phyloP scores from a whole-genome alignment of 306 rosid genomes.

The Quercus cerris region DNA sequence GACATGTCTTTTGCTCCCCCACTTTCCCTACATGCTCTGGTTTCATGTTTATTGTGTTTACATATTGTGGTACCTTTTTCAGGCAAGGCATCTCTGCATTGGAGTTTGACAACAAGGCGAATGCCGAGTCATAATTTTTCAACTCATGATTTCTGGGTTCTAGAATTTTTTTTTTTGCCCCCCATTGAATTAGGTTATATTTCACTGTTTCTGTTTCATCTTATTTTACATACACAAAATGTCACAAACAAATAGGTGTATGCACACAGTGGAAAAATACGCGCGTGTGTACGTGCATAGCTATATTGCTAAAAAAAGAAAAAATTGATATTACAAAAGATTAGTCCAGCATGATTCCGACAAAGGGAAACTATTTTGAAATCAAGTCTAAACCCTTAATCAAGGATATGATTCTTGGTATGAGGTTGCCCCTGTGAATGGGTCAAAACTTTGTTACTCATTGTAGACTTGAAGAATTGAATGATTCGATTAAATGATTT shows the following conservation, averaged over 20 bases:
- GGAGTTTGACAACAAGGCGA: slow-evolving; percentile 54
- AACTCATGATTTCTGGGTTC: too few species aligned
- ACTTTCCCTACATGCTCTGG: too few species aligned
- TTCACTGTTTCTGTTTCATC: too few species aligned
- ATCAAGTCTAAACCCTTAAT: background rate
- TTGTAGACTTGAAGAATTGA: background rate
- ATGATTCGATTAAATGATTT: too few species aligned
- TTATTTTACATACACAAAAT: too few species aligned
- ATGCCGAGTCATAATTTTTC: too few species aligned
- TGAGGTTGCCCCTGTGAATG: too few species aligned
- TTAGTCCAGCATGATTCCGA: background rate
- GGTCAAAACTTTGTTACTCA: background rate
- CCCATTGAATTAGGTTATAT: too few species aligned
- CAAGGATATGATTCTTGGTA: too few species aligned
- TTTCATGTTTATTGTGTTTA: background rate
- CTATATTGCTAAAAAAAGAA: background rate
- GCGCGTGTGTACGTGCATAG: background rate
- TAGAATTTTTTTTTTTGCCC: too few species aligned
- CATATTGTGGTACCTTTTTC: slow-evolving; percentile 25
- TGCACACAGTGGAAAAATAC: background rate
- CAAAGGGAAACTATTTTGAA: background rate
- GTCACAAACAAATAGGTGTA: too few species aligned
- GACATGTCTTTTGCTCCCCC: too few species aligned
- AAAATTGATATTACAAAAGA: background rate
- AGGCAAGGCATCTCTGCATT: slow-evolving; percentile 71